Conservation (phyloP, 495 filamentous ascomycete genomes). For the Penicillium atrosanguineum region DNA sequence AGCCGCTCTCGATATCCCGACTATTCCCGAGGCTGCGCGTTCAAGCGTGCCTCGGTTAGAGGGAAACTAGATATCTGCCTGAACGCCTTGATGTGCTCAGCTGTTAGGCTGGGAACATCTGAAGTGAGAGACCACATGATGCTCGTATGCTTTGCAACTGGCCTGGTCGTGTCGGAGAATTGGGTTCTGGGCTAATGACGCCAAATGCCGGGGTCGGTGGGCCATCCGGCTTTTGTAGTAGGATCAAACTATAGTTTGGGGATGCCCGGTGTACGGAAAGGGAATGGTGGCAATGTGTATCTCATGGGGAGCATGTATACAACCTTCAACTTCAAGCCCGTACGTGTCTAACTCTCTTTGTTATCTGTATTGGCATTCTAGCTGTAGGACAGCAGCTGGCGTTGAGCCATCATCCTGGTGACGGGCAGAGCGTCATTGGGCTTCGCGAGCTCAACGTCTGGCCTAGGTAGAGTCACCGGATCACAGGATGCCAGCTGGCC, state of each 20-base stretch:
- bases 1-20: conserved; percentile 12
- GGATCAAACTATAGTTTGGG: not conserved
- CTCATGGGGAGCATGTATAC: not conserved
- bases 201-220: conserved; percentile 5
- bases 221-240: not conserved
- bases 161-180: conserved; percentile 24
- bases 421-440: not conserved
- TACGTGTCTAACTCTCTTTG: not conserved
- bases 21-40: conserved; percentile 21
- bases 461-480: not conserved
- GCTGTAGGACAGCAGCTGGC: conserved; percentile 18
- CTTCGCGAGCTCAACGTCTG: not conserved
- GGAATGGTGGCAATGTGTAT: not conserved
- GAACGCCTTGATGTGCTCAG: not conserved
- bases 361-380: conserved; percentile 17
- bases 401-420: conserved; percentile 6
- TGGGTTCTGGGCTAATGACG: conserved; percentile 11
- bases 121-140: conserved; percentile 20
- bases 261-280: not conserved
- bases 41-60: conserved; percentile 20
- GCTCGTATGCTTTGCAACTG: conserved; percentile 21
- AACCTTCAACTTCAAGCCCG: not conserved
- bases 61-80: not conserved
- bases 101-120: not conserved
- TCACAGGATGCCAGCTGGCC: conserved; percentile 1